Percentiles rank a stretch among this genome's conserved stretches.
These are phyloP conservation scores for Fusarium fujikuroi DNA, from an alignment of 2,329 filamentous ascomycete species.

Conservation along the genomic window DNA sequence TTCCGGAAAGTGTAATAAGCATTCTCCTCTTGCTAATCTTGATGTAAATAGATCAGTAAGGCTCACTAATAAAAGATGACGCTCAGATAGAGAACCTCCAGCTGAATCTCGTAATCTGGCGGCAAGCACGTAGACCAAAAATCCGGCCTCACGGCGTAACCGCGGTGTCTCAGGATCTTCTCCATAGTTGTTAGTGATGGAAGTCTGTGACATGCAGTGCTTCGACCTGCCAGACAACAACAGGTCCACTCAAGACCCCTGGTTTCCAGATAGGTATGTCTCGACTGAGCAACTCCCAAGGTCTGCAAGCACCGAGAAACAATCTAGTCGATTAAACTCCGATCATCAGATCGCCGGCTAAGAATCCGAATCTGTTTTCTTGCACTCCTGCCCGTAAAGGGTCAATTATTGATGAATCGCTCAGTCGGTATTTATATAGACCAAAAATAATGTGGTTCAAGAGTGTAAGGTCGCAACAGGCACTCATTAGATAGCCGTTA, in stretches of 20 bases:
- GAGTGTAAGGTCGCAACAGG: too few species aligned
- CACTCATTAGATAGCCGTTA: background rate
- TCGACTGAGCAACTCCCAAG: conserved; percentile 33
- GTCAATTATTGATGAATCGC: conserved; percentile 14
- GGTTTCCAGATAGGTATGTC: conserved; percentile 13
- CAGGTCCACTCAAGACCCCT: conserved; percentile 25
- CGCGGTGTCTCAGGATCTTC: conserved; percentile 33
- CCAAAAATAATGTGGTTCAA: background rate
- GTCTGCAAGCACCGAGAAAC: conserved; percentile 14
- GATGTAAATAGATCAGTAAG: background rate
- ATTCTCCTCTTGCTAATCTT: background rate
- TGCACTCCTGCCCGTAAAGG: background rate
- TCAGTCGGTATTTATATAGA: background rate
- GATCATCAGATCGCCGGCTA: conserved; percentile 17
- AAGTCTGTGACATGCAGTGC: conserved; percentile 27
- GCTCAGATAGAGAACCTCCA: background rate
- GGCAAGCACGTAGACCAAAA: conserved; percentile 23
- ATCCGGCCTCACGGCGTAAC: conserved; percentile 34
- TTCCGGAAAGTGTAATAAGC: background rate
- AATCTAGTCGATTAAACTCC: background rate
- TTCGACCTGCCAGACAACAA: conserved; percentile 23
- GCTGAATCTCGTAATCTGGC: background rate
- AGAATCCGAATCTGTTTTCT: background rate
- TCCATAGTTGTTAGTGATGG: conserved; percentile 26
- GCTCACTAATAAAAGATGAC: conserved; percentile 1